Evolutionary conservation across 1,284 basidiomycete genomes (phyloP).

Genomic region (Ustilago loliicola): DNA sequence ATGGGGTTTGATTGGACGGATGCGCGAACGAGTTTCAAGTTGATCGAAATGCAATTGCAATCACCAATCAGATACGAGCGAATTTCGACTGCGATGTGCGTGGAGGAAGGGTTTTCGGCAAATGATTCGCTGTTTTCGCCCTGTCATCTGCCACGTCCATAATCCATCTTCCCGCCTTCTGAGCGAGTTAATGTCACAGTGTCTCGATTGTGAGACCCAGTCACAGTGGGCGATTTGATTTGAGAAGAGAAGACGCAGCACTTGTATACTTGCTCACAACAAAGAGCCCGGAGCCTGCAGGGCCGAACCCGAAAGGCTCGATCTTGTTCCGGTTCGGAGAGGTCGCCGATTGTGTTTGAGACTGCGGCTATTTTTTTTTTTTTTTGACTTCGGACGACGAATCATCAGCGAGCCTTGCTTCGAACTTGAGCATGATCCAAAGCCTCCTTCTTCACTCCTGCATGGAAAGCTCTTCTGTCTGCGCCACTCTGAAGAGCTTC

Average conservation of each 20-base stretch:
- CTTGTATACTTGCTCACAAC: background rate
- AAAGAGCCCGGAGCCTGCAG: slow-evolving; percentile 2
- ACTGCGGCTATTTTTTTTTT: background rate
- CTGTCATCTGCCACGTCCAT: background rate
- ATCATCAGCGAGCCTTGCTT: background rate
- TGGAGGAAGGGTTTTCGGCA: slow-evolving; percentile 25
- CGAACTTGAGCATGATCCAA: background rate
- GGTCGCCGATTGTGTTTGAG: background rate
- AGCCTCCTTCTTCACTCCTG: background rate
- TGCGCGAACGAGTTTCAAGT: slow-evolving; percentile 1
- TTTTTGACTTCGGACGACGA: background rate
- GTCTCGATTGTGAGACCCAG: background rate
- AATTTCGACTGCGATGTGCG: slow-evolving; percentile 19
- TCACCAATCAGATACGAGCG: slow-evolving; percentile 39
- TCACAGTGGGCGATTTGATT: background rate
- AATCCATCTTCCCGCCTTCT: background rate
- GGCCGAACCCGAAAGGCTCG: background rate
- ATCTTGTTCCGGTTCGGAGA: background rate
- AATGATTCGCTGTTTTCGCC: slow-evolving; percentile 17
- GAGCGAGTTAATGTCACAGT: no score
- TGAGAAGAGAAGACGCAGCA: background rate
- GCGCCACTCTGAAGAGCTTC: no score
- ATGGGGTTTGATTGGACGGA: slow-evolving; percentile 18
- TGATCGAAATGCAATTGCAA: slow-evolving; percentile 5
- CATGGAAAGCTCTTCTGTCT: background rate